These are phyloP conservation scores for Climacium dendroides DNA, from an alignment of 225 moss, liverwort and hornwort species.

Conservation along the genomic window DNA sequence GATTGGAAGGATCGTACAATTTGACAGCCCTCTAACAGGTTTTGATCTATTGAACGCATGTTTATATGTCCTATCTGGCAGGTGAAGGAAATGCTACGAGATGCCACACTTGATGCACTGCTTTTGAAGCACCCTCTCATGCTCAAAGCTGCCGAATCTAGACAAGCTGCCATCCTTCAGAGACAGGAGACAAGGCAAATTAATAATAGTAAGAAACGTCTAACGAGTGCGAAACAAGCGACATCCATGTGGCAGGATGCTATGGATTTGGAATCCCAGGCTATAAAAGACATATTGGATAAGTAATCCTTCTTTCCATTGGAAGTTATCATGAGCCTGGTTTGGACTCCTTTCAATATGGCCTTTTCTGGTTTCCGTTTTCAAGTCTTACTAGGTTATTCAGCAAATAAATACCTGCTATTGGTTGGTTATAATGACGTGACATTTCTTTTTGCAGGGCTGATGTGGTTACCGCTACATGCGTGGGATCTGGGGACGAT, in stretches of 20 bases:
- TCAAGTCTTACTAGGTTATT: background rate
- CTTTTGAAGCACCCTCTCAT: conserved; percentile 72
- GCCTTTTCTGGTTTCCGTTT: background rate
- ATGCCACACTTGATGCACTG: conserved; percentile 70
- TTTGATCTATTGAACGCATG: background rate
- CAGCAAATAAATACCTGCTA: background rate
- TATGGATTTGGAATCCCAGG: conserved; percentile 62
- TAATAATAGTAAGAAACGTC: conserved; percentile 63
- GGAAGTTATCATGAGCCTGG: background rate
- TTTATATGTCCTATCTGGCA: conserved; percentile 2
- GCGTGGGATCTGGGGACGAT: conserved; percentile 83
- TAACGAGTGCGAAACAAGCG: conserved; percentile 63
- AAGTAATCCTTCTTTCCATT: conserved; percentile 17
- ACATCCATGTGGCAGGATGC: conserved; percentile 76
- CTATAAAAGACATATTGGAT: conserved; percentile 62
- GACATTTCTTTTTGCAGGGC: conserved; percentile 27
- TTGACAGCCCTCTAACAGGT: background rate
- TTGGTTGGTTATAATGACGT: background rate
- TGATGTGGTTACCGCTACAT: conserved; percentile 80
- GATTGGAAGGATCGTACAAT: background rate
- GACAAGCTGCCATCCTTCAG: conserved; percentile 54
- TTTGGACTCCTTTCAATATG: background rate
- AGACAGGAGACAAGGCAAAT: conserved; percentile 60
- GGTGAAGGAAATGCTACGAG: conserved; percentile 81
- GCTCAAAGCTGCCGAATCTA: conserved; percentile 51